Percentiles rank a stretch among this genome's conserved stretches.
Evolutionary conservation across 768 basidiomycete genomes (phyloP).

Genomic region (Melanogaster broomeanus): DNA sequence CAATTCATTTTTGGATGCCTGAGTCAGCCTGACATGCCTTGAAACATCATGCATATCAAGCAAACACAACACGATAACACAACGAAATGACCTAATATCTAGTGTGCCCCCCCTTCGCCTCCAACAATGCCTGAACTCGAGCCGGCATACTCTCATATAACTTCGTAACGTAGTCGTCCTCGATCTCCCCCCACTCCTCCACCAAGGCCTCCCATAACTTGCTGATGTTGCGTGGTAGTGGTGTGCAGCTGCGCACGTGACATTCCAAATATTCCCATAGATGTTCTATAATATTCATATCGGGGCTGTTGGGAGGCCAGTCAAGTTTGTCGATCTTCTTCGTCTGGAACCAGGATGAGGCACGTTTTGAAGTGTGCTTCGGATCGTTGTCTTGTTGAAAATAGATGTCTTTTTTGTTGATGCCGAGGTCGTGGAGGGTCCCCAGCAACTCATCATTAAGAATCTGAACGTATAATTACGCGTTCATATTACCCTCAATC

Average conservation of each 20-base stretch:
- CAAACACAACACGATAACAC: background rate
- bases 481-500: constrained; percentile 37
- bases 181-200: constrained; percentile 13
- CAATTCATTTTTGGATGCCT: too few relatives aligned
- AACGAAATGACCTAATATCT: background rate
- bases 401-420: constrained; percentile 1
- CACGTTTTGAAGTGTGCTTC: constrained; percentile 34
- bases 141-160: constrained; percentile 9
- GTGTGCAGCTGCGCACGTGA: too few relatives aligned
- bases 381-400: constrained; percentile 42
- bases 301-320: constrained; percentile 36
- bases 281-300: constrained; percentile 37
- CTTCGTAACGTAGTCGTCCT: background rate
- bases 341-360: constrained; percentile 29
- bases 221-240: too few relatives aligned
- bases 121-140: constrained; percentile 17
- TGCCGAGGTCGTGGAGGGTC: too few relatives aligned
- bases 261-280: background rate
- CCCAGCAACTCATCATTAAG: constrained; percentile 30
- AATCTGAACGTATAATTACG: constrained; percentile 27
- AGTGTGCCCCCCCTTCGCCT: too few relatives aligned
- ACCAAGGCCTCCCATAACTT: too few relatives aligned
- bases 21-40: too few relatives aligned
- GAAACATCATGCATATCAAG: background rate
- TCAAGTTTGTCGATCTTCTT: constrained; percentile 26